Evolutionary conservation across 148 eudicot genomes (phyloP).

Genomic region (Mesembryanthemum crystallinum): DNA sequence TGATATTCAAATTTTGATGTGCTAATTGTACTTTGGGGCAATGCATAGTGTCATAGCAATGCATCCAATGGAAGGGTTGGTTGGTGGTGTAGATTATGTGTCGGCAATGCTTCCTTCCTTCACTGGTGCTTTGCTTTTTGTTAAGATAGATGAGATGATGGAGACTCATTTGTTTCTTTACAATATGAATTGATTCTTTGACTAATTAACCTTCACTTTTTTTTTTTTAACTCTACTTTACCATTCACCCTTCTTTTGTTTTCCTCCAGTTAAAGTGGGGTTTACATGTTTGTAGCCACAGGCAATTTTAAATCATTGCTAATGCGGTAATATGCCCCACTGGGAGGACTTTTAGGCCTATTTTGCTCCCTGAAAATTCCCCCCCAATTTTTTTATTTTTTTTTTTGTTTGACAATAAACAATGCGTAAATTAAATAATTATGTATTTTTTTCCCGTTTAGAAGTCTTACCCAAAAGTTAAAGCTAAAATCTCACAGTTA

Average conservation of each 20-base stretch:
- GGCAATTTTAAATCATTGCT: constrained; percentile 6
- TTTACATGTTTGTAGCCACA: not conserved
- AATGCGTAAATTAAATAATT: too few species aligned
- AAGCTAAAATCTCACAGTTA: too few species aligned
- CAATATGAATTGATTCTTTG: constrained; percentile 16
- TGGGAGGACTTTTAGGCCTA: not conserved
- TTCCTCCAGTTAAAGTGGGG: constrained; percentile 16
- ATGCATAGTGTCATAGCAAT: not conserved
- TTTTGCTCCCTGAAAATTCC: not conserved
- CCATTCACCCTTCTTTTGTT: not conserved
- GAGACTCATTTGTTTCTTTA: too few species aligned
- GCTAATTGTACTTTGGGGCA: not conserved
- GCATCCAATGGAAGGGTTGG: not conserved
- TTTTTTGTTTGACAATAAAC: too few species aligned
- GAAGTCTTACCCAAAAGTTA: too few species aligned
- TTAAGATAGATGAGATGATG: not conserved
- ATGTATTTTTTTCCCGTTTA: too few species aligned
- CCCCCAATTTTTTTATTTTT: too few species aligned
- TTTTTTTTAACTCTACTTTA: not conserved
- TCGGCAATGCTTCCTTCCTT: constrained; percentile 21
- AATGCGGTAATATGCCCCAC: too few species aligned
- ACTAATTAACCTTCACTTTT: constrained; percentile 8
- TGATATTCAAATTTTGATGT: not conserved
- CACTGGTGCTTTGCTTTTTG: constrained; percentile 6
- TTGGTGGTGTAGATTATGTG: not conserved